Evolutionary conservation across 495 filamentous ascomycete species (phyloP).

Genomic region (Bacidia gigantensis): DNA sequence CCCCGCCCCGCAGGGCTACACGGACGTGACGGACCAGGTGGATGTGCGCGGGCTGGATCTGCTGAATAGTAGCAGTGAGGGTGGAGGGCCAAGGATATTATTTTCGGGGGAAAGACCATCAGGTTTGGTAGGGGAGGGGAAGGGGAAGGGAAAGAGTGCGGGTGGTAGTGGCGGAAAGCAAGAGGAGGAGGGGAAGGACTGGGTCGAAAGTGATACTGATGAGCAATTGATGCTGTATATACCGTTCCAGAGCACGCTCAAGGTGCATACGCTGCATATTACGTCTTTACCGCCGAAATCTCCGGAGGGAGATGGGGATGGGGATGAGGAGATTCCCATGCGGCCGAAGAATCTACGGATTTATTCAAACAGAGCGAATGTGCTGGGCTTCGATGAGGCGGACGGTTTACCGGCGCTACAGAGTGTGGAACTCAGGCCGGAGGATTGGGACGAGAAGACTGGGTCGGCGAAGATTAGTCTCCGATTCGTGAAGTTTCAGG

Average conservation of each 20-base stretch:
- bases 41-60: slow-evolving; percentile 72
- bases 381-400: slow-evolving; percentile 90
- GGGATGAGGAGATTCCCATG: slow-evolving; percentile 64
- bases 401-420: slow-evolving; percentile 73
- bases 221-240: slow-evolving; percentile 92
- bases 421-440: slow-evolving; percentile 50
- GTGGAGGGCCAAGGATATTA: slow-evolving; percentile 53
- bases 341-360: slow-evolving; percentile 74
- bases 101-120: slow-evolving; percentile 55
- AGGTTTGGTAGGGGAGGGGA: slow-evolving; percentile 34
- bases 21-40: slow-evolving; percentile 67
- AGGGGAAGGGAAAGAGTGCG: slow-evolving; percentile 44
- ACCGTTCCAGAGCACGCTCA: slow-evolving; percentile 77
- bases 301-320: slow-evolving; percentile 22
- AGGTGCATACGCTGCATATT: slow-evolving; percentile 80
- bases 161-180: slow-evolving; percentile 20
- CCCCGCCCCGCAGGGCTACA: slow-evolving; percentile 64
- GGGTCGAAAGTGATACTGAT: slow-evolving; percentile 98
- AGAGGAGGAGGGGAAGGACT: slow-evolving; percentile 58
- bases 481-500: slow-evolving; percentile 96
- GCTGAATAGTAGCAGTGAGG: slow-evolving; percentile 64
- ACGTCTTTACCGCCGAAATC: slow-evolving; percentile 60
- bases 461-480: slow-evolving; percentile 72
- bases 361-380: slow-evolving; percentile 74
- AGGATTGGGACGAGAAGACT: slow-evolving; percentile 75